Base-by-base conservation (phyloP, 1,139 yeast genomes). In the Yamadazyma membranifaciens region DNA sequence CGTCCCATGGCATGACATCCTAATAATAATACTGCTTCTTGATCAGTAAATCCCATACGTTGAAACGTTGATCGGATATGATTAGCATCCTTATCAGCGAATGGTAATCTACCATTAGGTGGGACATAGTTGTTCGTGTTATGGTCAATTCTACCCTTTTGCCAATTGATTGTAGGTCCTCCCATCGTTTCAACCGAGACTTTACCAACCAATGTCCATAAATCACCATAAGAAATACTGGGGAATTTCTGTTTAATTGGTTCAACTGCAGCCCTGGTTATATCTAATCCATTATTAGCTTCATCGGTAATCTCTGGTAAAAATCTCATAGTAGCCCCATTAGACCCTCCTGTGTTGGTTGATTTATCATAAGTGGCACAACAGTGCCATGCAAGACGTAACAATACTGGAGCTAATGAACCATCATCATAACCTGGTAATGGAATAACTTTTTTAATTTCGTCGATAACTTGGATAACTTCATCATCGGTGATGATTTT, bases 311-410 rank as follows among this genome's bases (percentile, higher is more conserved):
- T 59, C 46, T 74, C 80, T 15, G 76, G 77, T 0, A 65, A 58
- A 52, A 69, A 70, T 44, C 83, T 65, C 86, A 82, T 81, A 12
- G 87, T 81, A 11, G 83, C 75, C 2, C 87, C 87, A 52, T 81
- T 80, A 11, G 85, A 79, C 1, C 87, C 87, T 3, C 87, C 88
- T 3, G 81, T 78, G 9, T 75, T 75, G 4, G 76, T 57, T 10
- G 52, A 57, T 45, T 62, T 64, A 54, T 82, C 81, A 58, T 75
- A 83, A 6, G 88, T 81, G 14, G 87, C 87, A 35, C 81, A 74
- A 34, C 82, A 76, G 56, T 83, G 87, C 89, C 88, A 82, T 15
- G 87, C 83, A 33, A 83, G 65, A 40, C 87, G 68, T 16, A 82
- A 75, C 10, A 82, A 60, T 3, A 81, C 64, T 13, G 88, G 88